Percentiles rank a stretch among this genome's conserved stretches.
Evolutionary conservation across 371 early-diverging fungal genomes (phyloP).

Genomic region (Apophysomyces variabilis): DNA sequence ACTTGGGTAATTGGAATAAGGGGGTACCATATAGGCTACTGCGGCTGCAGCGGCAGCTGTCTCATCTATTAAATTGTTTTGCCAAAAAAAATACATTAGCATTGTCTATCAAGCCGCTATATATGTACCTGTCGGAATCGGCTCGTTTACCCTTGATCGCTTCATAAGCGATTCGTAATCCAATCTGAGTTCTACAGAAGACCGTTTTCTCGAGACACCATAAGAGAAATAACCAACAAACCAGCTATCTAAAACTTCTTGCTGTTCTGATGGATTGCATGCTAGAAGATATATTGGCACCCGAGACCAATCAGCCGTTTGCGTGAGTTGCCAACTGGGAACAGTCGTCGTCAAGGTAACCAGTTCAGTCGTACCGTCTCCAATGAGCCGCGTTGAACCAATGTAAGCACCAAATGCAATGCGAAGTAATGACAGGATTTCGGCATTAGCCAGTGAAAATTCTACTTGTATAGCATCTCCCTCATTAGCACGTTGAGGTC

Average conservation of each 20-base stretch:
- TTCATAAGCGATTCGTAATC: constrained; percentile 11
- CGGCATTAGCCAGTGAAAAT: constrained; percentile 16
- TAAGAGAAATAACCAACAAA: constrained; percentile 31
- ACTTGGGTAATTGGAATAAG: constrained; percentile 14
- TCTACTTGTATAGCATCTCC: constrained; percentile 25
- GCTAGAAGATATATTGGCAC: constrained; percentile 29
- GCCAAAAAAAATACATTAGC: too few relatives aligned
- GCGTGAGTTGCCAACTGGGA: constrained; percentile 29
- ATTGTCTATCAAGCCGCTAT: not conserved
- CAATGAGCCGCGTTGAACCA: constrained; percentile 20
- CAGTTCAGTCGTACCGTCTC: constrained; percentile 21
- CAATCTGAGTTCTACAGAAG: constrained; percentile 23
- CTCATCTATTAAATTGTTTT: not conserved
- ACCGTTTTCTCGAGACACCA: constrained; percentile 26
- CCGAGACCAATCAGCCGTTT: constrained; percentile 22
- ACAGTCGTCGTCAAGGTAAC: constrained; percentile 20
- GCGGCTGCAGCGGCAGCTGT: constrained; percentile 10
- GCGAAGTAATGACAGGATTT: constrained; percentile 17
- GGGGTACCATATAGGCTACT: constrained; percentile 17
- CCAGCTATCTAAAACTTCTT: constrained; percentile 32
- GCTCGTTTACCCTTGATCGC: constrained; percentile 5
- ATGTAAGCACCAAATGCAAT: constrained; percentile 31
- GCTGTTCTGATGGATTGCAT: constrained; percentile 13
- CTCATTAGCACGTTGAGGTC: constrained; percentile 27
- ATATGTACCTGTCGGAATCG: constrained; percentile 3